Evolutionary conservation across 1,139 yeast genomes (phyloP), one percentile per base, ranked within the genome.

Genomic region (Magnusiomyces ingens): DNA sequence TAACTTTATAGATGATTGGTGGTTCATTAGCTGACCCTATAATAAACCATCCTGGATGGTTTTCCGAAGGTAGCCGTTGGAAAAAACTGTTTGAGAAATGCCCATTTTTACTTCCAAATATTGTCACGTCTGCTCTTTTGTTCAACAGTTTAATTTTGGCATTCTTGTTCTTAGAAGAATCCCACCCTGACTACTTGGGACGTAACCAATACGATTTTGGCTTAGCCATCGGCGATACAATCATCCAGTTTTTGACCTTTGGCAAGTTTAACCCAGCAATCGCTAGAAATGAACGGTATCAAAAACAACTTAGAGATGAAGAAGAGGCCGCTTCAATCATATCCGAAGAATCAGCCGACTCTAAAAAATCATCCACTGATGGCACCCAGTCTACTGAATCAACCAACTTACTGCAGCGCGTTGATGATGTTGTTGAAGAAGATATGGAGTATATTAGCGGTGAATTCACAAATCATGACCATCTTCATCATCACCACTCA

Each of bases 81-180:
- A 51, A 49, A 40, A 63, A 59, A 12, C 65, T 79, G 55, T 70
- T 78, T 36, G 64, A 70, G 19, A 66, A 64, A 44, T 73, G 74
- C 62, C 88, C 88, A 0, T 83, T 80, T 62, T 81, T 84, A 0
- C 67, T 82, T 58, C 81, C 85, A 3, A 83, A 82, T 62, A 62
- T 83, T 10, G 79, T 78, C 2, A 81, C 82, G 18, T 75, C 81
- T 3, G 5, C 61, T 1, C 68, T 78, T 50, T 67, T 81, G 40
- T 36, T 64, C 19, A 32, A 51, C 10, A 58, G 63, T 19, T 48
- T 53, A 11, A 22, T 72, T 1, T 58, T 72, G 40, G 81, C 72
- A n/a, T 68, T 78, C 51, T 71, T 83, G 49, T 81, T 82, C 60
- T 66, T 83, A 41, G 85, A 82, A 62, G 89, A 83, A 64, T 80